Percentiles rank a stretch among this genome's conserved stretches.
Conservation (phyloP, 768 basidiomycete genomes). For the Chiua virens region DNA sequence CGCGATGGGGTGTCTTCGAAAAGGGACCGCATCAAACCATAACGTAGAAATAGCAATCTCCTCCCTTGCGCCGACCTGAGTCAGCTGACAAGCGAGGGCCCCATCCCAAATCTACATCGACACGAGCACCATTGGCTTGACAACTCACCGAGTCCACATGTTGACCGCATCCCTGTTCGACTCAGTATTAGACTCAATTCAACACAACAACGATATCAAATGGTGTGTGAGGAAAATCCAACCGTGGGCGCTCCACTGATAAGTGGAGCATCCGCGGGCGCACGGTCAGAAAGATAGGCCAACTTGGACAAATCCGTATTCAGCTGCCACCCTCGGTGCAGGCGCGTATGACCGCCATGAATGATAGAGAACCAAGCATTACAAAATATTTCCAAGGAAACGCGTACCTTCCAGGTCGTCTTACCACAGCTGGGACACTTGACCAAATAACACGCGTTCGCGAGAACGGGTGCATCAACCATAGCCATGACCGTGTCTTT, state of each 20-base stretch:
- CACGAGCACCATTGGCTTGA: constrained; percentile 2
- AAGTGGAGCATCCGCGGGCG: constrained; percentile 18
- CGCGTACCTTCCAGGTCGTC: constrained; percentile 61
- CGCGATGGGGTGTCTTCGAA: constrained; percentile 35
- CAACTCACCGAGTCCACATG: constrained; percentile 63
- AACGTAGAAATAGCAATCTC: constrained; percentile 23
- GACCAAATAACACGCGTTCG: constrained; percentile 55
- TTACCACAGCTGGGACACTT: constrained; percentile 64
- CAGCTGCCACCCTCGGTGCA: constrained; percentile 15
- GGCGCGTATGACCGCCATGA: constrained; percentile 19
- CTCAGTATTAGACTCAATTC: neutral
- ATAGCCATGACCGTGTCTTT: constrained; percentile 24
- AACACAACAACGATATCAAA: constrained; percentile 4
- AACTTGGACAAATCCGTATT: constrained; percentile 7
- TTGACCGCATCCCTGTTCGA: constrained; percentile 62
- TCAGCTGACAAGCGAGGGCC: constrained; percentile 7
- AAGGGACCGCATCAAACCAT: constrained; percentile 37
- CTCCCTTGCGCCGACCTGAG: constrained; percentile 6
- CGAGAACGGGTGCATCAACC: constrained; percentile 34
- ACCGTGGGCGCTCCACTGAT: constrained; percentile 8
- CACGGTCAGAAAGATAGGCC: constrained; percentile 6
- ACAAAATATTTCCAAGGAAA: constrained; percentile 27
- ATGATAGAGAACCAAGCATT: constrained; percentile 15
- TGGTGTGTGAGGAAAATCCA: neutral
- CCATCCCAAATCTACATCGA: constrained; percentile 17